Conservation (phyloP, 768 basidiomycete species). For the Auricularia sp. region DNA sequence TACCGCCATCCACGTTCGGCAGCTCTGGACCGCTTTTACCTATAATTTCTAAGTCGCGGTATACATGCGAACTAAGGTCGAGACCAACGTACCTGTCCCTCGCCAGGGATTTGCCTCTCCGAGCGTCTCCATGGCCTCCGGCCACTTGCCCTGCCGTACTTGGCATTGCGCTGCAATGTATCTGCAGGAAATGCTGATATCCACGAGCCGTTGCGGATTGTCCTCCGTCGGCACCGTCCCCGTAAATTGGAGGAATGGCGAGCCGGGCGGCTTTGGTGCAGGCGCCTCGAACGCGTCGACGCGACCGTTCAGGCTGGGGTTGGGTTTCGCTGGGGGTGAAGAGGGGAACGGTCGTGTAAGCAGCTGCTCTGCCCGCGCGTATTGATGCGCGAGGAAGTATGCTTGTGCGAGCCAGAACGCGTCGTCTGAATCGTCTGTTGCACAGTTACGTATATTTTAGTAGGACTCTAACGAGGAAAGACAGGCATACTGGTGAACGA, state of each 20-base stretch:
- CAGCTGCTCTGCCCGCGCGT: constrained; percentile 85
- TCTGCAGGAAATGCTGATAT: constrained; percentile 90
- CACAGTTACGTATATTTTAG: background rate
- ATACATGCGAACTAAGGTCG: no score
- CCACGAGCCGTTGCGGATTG: constrained; percentile 67
- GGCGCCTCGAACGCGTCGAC: background rate
- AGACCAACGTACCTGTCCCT: constrained; percentile 40
- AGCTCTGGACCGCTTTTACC: constrained; percentile 60
- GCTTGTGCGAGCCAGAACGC: constrained; percentile 99
- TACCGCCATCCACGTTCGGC: constrained; percentile 81
- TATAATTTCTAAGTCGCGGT: constrained; percentile 12
- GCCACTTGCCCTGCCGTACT: constrained; percentile 86
- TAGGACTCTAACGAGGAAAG: background rate
- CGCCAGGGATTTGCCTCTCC: constrained; percentile 88
- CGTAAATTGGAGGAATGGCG: constrained; percentile 19
- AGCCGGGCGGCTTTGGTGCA: background rate
- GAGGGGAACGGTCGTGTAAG: constrained; percentile 78
- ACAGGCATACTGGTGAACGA: constrained; percentile 76
- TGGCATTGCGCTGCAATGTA: constrained; percentile 96
- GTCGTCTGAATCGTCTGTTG: constrained; percentile 84
- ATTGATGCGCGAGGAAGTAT: constrained; percentile 92
- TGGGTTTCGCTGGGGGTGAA: constrained; percentile 27
- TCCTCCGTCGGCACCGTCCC: constrained; percentile 59
- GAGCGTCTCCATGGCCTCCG: constrained; percentile 83
- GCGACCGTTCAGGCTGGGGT: background rate